A percentile compares a stretch with the other conserved stretches of the same genome.
phyloP scores from a whole-genome alignment of 306 rosid genomes.

The Arachis stenosperma region DNA sequence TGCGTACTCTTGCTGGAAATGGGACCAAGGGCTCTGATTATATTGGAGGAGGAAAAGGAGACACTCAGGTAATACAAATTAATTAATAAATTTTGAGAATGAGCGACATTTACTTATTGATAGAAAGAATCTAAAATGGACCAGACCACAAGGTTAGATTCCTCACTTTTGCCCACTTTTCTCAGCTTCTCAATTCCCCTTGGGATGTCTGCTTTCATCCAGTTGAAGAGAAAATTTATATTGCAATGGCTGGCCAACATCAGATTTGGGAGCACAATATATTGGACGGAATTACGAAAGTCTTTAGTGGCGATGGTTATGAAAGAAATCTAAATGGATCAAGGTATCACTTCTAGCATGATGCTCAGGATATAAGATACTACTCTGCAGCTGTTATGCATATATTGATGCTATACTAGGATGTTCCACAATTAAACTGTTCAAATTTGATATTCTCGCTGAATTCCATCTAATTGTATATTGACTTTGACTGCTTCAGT shows the following conservation, averaged over 20 bases:
- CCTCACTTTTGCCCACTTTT: conserved; percentile 27
- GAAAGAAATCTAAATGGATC: conserved; percentile 94
- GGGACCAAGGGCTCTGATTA: conserved; percentile 97
- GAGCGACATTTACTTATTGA: conserved; percentile 25
- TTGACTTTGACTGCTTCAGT: conserved; percentile 15
- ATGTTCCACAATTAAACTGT: conserved; percentile 30
- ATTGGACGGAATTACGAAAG: conserved; percentile 64
- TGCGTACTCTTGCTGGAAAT: conserved; percentile 89
- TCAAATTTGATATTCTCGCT: conserved; percentile 15
- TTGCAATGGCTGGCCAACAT: conserved; percentile 98
- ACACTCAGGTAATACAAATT: conserved; percentile 77
- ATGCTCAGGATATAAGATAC: conserved; percentile 17
- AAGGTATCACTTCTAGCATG: conserved; percentile 52
- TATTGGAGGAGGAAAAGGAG: conserved; percentile 79
- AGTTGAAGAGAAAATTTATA: conserved; percentile 71
- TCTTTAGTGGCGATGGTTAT: conserved; percentile 92
- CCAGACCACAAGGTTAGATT: conserved; percentile 17
- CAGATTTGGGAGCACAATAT: conserved; percentile 89
- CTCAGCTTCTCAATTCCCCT: conserved; percentile 96
- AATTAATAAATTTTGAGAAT: conserved; percentile 34
- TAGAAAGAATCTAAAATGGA: conserved; percentile 28
- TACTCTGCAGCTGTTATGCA: conserved; percentile 14
- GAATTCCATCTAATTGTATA: conserved; percentile 31
- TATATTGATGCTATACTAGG: conserved; percentile 28
- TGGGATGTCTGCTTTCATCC: conserved; percentile 99